Base-by-base conservation (phyloP, 345 rosid species). In the Acer yangbiense region DNA sequence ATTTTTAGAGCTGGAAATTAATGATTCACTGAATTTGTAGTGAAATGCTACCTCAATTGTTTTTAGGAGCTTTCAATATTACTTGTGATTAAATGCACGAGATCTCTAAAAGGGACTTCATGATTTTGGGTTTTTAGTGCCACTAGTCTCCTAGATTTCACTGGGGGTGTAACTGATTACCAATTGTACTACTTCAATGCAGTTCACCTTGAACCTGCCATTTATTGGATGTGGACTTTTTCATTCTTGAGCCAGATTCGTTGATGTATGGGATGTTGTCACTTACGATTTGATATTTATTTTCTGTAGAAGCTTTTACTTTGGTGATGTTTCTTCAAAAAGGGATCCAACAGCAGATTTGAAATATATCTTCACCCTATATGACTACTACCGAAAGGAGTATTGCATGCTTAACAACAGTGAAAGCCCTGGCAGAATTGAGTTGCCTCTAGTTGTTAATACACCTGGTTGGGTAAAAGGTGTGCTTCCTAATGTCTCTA, bases 381-480 rank as follows among this genome's bases (percentile, higher is more conserved):
- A 78, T 44, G 93, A 91, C 68, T 91, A 89, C 89, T 92, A 88
- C 72, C 85, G 68, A 62, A 80, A 88, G 44, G 75, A 90, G 81
- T 85, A 85, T 82, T 78, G 83, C 79, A 79, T 60, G 79, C 69
- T 66, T 76, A 71, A 77, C 65, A 21, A 73, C 68, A 78, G 76
- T 74, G 84, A 85, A 78, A 82, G 66, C 71, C 80, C 83, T 81
- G 81, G 78, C 73, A 72, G 75, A 82, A 76, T 70, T 52, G 91
- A 79, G 63, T 71, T 92, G 82, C 99, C 99, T 17, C 93, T 94
- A 69, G 87, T 94, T 77, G 87, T 96, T 76, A 94, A 94, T 68
- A 94, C 98, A 39, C 91, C 95, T 44, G 99, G 99, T 75, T 96
- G 99, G 99, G 97, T 96, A 74, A 96, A 96, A 92, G 99, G 99